A percentile compares a stretch with the other conserved stretches of the same genome.
Evolutionary conservation across 73 alveolate species (phyloP).

Genomic region (Tetrahymena malaccensis): DNA sequence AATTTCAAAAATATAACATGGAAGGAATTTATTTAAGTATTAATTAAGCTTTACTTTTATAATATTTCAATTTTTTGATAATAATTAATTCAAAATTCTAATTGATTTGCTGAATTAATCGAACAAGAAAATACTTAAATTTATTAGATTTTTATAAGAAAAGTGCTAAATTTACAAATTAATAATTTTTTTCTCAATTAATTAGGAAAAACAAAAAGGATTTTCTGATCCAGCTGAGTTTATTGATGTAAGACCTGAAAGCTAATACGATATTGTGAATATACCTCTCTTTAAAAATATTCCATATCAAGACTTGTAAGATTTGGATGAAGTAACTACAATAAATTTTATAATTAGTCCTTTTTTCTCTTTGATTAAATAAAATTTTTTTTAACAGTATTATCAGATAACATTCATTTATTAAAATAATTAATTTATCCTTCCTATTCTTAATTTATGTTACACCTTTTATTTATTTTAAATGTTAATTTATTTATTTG

Average conservation of each 20-base stretch:
- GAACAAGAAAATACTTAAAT: too few species aligned
- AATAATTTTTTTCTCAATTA: not conserved
- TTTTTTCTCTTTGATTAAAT: not conserved
- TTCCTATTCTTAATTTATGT: not conserved
- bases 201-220: not conserved
- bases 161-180: not conserved
- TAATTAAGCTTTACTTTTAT: conserved; percentile 7
- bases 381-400: not conserved
- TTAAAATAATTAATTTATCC: not conserved
- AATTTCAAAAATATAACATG: conserved; percentile 6
- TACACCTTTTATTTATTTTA: not conserved
- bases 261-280: conserved; percentile 48
- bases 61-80: too few species aligned
- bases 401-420: not conserved
- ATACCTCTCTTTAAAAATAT: conserved; percentile 47
- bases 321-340: not conserved
- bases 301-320: conserved; percentile 28
- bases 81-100: not conserved
- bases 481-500: too few species aligned
- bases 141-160: not conserved
- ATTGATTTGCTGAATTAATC: not conserved
- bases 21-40: conserved; percentile 9
- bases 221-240: conserved; percentile 2
- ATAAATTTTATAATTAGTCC: not conserved
- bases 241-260: conserved; percentile 60